A percentile compares a stretch with the other conserved stretches of the same genome.
These are phyloP conservation scores for Aspergillus novofumigatus DNA, from an alignment of 2,329 filamentous ascomycete genomes.

Conservation along the genomic window DNA sequence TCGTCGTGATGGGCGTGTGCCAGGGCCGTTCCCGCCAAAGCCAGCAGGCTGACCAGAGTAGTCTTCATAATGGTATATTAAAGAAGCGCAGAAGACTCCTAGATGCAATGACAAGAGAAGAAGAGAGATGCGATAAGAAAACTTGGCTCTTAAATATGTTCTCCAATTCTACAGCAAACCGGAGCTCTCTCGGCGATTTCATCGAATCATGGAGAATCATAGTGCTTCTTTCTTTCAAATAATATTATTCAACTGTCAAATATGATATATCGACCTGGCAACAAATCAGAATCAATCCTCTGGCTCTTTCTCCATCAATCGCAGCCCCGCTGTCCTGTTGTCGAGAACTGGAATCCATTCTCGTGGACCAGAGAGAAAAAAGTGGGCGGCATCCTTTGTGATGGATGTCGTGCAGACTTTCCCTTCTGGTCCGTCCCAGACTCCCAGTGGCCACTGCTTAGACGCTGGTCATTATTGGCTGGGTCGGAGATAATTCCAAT, in stretches of 20 bases:
- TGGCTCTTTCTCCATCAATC: background rate
- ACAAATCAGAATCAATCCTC: background rate
- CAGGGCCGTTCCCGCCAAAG: slow-evolving; percentile 28
- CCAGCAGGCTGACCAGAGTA: slow-evolving; percentile 27
- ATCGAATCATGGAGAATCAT: background rate
- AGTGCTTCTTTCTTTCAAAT: background rate
- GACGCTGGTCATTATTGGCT: background rate
- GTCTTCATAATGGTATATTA: slow-evolving; percentile 24
- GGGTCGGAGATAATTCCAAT: background rate
- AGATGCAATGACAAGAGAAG: background rate
- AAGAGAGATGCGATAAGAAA: background rate
- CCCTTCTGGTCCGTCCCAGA: slow-evolving; percentile 25
- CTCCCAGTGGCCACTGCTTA: background rate
- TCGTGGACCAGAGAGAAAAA: background rate
- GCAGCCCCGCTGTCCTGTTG: background rate
- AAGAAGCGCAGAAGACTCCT: background rate
- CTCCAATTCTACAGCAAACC: background rate
- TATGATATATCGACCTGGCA: background rate
- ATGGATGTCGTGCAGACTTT: slow-evolving; percentile 34
- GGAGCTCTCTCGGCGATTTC: background rate
- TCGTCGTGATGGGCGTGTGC: slow-evolving; percentile 40
- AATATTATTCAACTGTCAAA: background rate
- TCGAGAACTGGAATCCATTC: background rate
- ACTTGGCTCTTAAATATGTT: background rate
- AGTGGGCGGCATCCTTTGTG: background rate